A percentile compares a stretch with the other conserved stretches of the same genome.
Conservation (phyloP, 2,329 filamentous ascomycete species). For the Ascochyta fabae region DNA sequence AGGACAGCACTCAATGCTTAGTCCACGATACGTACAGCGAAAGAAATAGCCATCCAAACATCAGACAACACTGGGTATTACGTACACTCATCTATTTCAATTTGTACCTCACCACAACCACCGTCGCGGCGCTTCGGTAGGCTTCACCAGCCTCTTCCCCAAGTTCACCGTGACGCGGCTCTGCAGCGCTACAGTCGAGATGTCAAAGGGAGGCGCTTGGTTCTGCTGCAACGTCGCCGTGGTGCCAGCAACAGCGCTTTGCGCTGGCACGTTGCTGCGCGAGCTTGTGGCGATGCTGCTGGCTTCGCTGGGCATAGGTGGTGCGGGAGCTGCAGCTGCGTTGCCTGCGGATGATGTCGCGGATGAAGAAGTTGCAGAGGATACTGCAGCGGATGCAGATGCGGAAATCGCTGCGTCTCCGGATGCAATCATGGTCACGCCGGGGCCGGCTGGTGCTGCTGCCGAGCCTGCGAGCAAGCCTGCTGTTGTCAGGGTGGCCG, state of each 20-base stretch:
- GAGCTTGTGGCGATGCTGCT: constrained; percentile 4
- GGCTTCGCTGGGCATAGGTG: neutral
- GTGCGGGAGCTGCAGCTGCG: constrained; percentile 5
- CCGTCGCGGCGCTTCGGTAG: constrained; percentile 26
- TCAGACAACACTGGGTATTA: constrained; percentile 6
- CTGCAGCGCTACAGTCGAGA: constrained; percentile 43
- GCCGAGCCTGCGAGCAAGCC: constrained; percentile 24
- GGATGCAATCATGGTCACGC: constrained; percentile 27
- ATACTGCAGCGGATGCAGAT: constrained; percentile 5
- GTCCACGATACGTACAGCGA: neutral
- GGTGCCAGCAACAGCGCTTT: constrained; percentile 33
- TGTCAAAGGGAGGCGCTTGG: constrained; percentile 40
- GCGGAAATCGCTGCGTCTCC: constrained; percentile 14
- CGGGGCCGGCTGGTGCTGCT: constrained; percentile 25
- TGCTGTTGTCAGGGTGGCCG: constrained; percentile 30
- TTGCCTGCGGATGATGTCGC: neutral
- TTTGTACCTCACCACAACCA: constrained; percentile 15
- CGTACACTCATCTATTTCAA: neutral
- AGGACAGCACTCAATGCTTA: constrained; percentile 8
- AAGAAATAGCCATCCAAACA: constrained; percentile 1
- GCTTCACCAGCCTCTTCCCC: constrained; percentile 31
- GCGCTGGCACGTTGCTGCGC: constrained; percentile 16
- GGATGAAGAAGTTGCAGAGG: neutral
- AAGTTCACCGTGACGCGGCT: constrained; percentile 46
- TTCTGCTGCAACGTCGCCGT: constrained; percentile 25